A percentile compares a stretch with the other conserved stretches of the same genome.
phyloP scores from a whole-genome alignment of 2,329 filamentous ascomycete species.

The Leptographium procerum region DNA sequence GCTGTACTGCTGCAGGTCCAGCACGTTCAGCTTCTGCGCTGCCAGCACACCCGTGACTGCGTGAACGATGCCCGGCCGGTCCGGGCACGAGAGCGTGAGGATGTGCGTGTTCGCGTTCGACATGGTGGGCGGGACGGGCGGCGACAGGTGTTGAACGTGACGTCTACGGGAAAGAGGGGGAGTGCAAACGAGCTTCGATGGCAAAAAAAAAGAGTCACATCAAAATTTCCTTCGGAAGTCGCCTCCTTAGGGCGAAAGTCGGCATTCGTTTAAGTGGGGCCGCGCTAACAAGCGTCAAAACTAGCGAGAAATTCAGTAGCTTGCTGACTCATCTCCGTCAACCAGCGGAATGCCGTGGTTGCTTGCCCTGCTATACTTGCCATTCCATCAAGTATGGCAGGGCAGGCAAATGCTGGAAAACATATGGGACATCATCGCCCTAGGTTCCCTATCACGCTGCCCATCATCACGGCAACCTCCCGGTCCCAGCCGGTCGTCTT shows the following conservation, averaged over 20 bases:
- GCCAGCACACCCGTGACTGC: conserved; percentile 71
- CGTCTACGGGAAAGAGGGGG: no score
- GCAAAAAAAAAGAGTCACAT: background rate
- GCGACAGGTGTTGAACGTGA: background rate
- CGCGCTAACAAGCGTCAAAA: background rate
- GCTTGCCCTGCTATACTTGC: no score
- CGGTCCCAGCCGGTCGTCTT: conserved; percentile 57
- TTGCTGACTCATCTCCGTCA: background rate
- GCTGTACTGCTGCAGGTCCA: conserved; percentile 77
- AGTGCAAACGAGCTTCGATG: background rate
- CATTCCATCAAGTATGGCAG: no score
- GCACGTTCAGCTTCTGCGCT: conserved; percentile 62
- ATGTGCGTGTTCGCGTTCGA: conserved; percentile 52
- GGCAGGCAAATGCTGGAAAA: no score
- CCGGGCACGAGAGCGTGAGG: conserved; percentile 72
- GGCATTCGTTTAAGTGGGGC: background rate
- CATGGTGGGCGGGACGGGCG: conserved; percentile 22
- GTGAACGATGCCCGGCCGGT: conserved; percentile 76
- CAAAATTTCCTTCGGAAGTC: background rate
- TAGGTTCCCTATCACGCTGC: conserved; percentile 55
- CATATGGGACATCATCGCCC: background rate
- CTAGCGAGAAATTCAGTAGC: background rate
- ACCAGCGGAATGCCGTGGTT: no score
- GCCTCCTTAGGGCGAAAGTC: background rate
- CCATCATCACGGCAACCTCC: conserved; percentile 90